Evolutionary conservation across 805 yeast genomes (phyloP).

Genomic region (Clavispora santaluciae): DNA sequence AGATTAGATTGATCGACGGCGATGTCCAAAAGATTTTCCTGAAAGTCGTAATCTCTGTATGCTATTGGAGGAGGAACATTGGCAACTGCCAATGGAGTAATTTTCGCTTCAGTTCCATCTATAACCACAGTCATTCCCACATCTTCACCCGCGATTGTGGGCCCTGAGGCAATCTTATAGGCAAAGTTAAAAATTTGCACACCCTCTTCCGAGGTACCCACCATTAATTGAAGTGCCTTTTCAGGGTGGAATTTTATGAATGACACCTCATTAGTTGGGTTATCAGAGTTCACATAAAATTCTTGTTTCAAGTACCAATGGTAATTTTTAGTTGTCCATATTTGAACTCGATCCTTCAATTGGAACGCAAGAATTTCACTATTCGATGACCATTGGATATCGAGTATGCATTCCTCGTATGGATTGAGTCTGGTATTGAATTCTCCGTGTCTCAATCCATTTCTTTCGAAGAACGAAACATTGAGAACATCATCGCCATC

Average conservation of each 20-base stretch:
- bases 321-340: slow-evolving; percentile 90
- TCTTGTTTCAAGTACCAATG: slow-evolving; percentile 95
- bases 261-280: slow-evolving; percentile 23
- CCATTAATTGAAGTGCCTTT: slow-evolving; percentile 69
- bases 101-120: slow-evolving; percentile 65
- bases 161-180: slow-evolving; percentile 59
- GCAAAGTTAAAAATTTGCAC: slow-evolving; percentile 68
- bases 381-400: slow-evolving; percentile 73
- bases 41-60: slow-evolving; percentile 56
- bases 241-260: slow-evolving; percentile 84
- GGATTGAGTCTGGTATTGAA: slow-evolving; percentile 64
- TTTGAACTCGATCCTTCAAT: slow-evolving; percentile 57
- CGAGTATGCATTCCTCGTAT: slow-evolving; percentile 38
- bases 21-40: slow-evolving; percentile 52
- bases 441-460: slow-evolving; percentile 88
- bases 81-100: slow-evolving; percentile 81
- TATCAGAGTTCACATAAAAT: slow-evolving; percentile 31
- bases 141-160: slow-evolving; percentile 63
- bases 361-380: slow-evolving; percentile 75
- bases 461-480: slow-evolving; percentile 82
- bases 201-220: slow-evolving; percentile 45
- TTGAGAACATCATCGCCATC: slow-evolving; percentile 45
- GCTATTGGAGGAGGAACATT: slow-evolving; percentile 95
- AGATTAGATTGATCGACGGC: slow-evolving; percentile 62
- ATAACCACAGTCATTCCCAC: slow-evolving; percentile 74